A percentile compares a stretch with the other conserved stretches of the same genome.
These are phyloP conservation scores for Parmelia sp. DNA, from an alignment of 495 filamentous ascomycete species.

Conservation along the genomic window DNA sequence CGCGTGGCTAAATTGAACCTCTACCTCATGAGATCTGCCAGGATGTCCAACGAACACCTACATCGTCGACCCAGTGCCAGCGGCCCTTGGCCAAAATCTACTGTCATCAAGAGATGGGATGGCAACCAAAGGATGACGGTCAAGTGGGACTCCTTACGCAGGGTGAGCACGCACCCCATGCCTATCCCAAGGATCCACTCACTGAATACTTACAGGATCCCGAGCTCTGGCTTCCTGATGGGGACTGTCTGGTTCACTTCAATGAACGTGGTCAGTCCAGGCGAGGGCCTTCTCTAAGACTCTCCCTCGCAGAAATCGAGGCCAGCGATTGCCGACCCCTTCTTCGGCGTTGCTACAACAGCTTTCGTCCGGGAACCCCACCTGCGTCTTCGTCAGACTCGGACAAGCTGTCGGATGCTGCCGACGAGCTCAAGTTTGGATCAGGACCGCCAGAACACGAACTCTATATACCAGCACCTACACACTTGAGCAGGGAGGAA, in stretches of 20 bases:
- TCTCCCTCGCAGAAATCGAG: constrained; percentile 46
- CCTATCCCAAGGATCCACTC: constrained; percentile 3
- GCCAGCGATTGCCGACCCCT: constrained; percentile 47
- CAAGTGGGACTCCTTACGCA: constrained; percentile 49
- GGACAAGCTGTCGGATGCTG: constrained; percentile 19
- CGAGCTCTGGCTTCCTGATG: constrained; percentile 57
- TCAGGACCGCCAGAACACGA: constrained; percentile 36
- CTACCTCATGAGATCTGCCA: constrained; percentile 14
- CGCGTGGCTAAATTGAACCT: constrained; percentile 21
- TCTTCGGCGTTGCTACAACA: constrained; percentile 42
- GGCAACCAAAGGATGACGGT: constrained; percentile 43
- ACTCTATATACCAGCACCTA: constrained; percentile 57
- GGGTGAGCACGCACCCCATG: constrained; percentile 33
- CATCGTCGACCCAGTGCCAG: background rate
- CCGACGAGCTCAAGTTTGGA: constrained; percentile 24
- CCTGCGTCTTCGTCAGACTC: constrained; percentile 16
- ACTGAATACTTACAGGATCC: constrained; percentile 41
- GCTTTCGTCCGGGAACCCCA: constrained; percentile 23
- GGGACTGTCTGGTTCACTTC: constrained; percentile 58
- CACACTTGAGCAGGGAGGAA: constrained; percentile 40
- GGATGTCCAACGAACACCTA: constrained; percentile 15
- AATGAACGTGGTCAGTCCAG: constrained; percentile 53
- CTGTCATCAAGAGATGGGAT: constrained; percentile 47
- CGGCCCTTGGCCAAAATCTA: constrained; percentile 4
- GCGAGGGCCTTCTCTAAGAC: constrained; percentile 53